Conservation (phyloP, 257 asterid genomes). For the Lycium barbarum region DNA sequence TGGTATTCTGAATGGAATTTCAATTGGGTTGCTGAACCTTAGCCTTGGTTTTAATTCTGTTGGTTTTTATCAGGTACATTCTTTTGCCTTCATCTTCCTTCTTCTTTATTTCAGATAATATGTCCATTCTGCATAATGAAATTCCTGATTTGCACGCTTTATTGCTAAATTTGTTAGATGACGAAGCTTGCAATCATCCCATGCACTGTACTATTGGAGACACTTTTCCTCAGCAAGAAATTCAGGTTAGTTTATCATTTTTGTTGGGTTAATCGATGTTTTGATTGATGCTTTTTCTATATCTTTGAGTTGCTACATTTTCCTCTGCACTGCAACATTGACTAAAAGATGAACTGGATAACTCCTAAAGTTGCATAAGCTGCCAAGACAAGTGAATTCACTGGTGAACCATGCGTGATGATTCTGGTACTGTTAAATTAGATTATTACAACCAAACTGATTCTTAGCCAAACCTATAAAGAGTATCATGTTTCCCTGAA, state of each 20-base stretch:
- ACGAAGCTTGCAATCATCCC: conserved; percentile 95
- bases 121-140: background rate
- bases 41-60: conserved; percentile 91
- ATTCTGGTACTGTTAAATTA: background rate
- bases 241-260: conserved; percentile 65
- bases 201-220: conserved; percentile 84
- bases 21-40: conserved; percentile 89
- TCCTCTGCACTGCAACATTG: conserved; percentile 16
- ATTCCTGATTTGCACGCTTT: conserved; percentile 35
- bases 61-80: conserved; percentile 84
- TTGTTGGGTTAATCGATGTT: background rate
- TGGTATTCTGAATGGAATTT: conserved; percentile 84
- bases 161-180: conserved; percentile 56
- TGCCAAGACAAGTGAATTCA: background rate
- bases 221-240: conserved; percentile 79
- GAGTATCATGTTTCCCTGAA: background rate
- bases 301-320: background rate
- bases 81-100: conserved; percentile 22
- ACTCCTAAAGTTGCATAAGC: background rate
- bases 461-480: background rate
- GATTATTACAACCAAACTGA: background rate
- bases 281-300: conserved; percentile 19
- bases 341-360: background rate
- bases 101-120: conserved; percentile 9
- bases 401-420: conserved; percentile 19